Base-by-base conservation (phyloP, 2,329 filamentous ascomycete species). In the Dactylellina drechsleri region DNA sequence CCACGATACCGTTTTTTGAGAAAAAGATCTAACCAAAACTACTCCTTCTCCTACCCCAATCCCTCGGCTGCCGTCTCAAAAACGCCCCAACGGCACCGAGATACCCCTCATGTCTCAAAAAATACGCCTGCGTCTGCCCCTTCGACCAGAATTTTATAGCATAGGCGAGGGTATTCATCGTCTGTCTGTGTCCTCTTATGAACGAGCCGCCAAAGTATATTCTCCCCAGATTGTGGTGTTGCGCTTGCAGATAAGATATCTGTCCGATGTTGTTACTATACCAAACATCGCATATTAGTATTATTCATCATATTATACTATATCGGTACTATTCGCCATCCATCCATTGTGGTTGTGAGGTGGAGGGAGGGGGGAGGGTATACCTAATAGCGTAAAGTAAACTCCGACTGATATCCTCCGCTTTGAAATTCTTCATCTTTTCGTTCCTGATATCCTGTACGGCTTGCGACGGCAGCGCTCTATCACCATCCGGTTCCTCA, bases 141-240 rank as follows among this genome's bases (percentile, higher is more conserved):
- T 95, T 92, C 78, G 91, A 93, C 95, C 95, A 99, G 83, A 98
- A 99, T 79, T 92, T 92, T 83, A 99, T 97, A 80, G 94, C 95
- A 81, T 97, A 99, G 66, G 91, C 93, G 8, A 99, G 85, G 0
- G 95, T 98, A 82, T 98, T 96, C 88, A 99, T 99, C 12, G 95
- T 99, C 83, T 98, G 95, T 15, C 91, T 89, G 82, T 99, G 95
- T 12, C 95, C 95, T 49, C 95, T 90, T 81, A 99, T 98, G 81
- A 98, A 99, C 5, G 91, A 95, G 23, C 95, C 95, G 20, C 95
- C 95, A 82, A 99, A 99, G 84, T 99, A 99, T 76, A 99, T 98
- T 80, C 94, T 89, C 77, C 92, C 91, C 26, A 98, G 85, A 53
- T 90, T 88, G 83, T 99, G 94, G 80, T 97, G 95, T 81, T 97